Conservation (phyloP, 345 rosid genomes). For the Reutealis trisperma region DNA sequence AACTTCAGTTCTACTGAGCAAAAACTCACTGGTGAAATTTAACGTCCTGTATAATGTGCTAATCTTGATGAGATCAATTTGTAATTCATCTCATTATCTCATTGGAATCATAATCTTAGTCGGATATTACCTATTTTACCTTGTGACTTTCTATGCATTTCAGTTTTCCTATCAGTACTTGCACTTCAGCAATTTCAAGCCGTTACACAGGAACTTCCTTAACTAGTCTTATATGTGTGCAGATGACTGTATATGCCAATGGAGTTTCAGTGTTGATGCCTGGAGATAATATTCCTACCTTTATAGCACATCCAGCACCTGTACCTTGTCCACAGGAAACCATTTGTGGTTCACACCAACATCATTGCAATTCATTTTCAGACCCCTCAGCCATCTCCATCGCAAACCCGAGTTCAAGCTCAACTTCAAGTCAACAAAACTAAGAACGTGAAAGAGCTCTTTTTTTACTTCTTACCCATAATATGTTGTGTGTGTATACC, state of each 20-base stretch:
- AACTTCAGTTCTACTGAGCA: no score
- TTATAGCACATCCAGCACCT: conserved; percentile 76
- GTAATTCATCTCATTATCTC: background rate
- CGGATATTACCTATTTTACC: background rate
- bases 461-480: conserved; percentile 15
- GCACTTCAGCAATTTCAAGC: background rate
- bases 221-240: conserved; percentile 23
- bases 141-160: background rate
- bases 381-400: background rate
- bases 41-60: background rate
- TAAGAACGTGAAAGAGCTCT: background rate
- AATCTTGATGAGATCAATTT: conserved; percentile 6
- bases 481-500: conserved; percentile 21
- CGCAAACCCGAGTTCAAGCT: conserved; percentile 13
- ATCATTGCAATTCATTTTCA: background rate
- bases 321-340: conserved; percentile 47
- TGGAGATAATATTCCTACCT: conserved; percentile 81
- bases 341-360: conserved; percentile 31
- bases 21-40: no score
- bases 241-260: conserved; percentile 74
- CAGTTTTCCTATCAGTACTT: background rate
- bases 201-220: no score
- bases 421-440: conserved; percentile 28
- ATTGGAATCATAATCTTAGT: background rate
- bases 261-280: conserved; percentile 98